Percentiles rank a stretch among this genome's conserved stretches.
Conservation (phyloP, 257 asterid species). For the Solanum pimpinellifolium region DNA sequence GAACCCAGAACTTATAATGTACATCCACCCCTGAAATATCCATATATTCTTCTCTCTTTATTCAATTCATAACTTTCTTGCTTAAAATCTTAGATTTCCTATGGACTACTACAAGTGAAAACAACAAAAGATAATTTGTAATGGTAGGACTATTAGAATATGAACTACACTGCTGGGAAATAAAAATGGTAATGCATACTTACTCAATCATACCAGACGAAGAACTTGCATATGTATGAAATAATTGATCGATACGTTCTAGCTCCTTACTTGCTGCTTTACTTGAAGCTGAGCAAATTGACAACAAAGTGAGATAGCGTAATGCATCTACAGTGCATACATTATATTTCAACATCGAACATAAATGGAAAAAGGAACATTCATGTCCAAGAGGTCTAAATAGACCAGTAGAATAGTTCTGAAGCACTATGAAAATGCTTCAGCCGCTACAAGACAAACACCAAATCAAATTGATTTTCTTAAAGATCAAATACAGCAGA, state of each 20-base stretch:
- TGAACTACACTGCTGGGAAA: neutral
- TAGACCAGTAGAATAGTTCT: neutral
- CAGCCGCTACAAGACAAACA: neutral
- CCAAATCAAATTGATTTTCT: neutral
- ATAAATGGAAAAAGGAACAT: neutral
- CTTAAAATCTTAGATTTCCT: neutral
- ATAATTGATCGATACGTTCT: slow-evolving; percentile 58
- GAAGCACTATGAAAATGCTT: neutral
- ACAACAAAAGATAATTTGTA: neutral
- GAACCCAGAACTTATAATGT: neutral
- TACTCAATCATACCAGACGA: slow-evolving; percentile 56
- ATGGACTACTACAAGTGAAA: neutral
- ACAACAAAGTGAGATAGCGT: neutral
- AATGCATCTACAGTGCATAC: neutral
- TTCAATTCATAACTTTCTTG: neutral
- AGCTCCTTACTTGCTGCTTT: slow-evolving; percentile 56
- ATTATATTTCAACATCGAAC: neutral
- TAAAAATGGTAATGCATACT: slow-evolving; percentile 13
- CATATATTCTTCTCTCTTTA: neutral
- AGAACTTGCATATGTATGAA: slow-evolving; percentile 39
- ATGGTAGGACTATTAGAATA: neutral
- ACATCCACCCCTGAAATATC: neutral
- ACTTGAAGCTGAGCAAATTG: slow-evolving; percentile 43
- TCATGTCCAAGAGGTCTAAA: neutral
- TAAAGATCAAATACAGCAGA: neutral